Conservation (phyloP, 306 rosid species). For the Cicer bijugum region DNA sequence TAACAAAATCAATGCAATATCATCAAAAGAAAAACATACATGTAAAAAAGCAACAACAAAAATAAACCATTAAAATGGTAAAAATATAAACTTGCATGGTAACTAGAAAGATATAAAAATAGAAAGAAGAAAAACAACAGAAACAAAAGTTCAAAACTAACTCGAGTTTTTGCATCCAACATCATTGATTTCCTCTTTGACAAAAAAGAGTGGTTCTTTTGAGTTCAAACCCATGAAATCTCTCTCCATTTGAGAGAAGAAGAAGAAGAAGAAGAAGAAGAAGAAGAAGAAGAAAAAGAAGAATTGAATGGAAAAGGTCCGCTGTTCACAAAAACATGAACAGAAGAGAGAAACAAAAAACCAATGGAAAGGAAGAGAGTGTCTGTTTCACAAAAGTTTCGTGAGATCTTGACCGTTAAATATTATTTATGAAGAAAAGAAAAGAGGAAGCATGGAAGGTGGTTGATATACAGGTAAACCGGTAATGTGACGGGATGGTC, state of each 20-base stretch:
- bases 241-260: conserved; percentile 69
- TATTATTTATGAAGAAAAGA: background rate
- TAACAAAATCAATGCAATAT: background rate
- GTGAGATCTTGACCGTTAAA: conserved; percentile 54
- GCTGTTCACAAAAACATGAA: background rate
- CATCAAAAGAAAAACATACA: too few relatives aligned
- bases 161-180: conserved; percentile 65
- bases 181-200: conserved; percentile 67
- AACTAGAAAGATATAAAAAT: background rate
- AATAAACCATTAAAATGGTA: too few relatives aligned
- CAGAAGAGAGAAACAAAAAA: background rate
- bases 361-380: too few relatives aligned
- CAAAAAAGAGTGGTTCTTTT: conserved; percentile 54
- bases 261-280: background rate
- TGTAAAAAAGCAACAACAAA: too few relatives aligned
- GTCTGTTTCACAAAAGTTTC: background rate
- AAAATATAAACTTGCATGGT: conserved; percentile 17
- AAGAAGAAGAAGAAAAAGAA: background rate
- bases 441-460: conserved; percentile 24
- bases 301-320: background rate
- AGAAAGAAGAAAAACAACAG: background rate
- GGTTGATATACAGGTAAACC: conserved; percentile 50
- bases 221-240: conserved; percentile 84
- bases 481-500: conserved; percentile 52
- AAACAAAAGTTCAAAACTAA: conserved; percentile 24